Evolutionary conservation across 352 stramenopile genomes (phyloP), one percentile per base, ranked within the genome.

Genomic region (Thalassiosira exigua): DNA sequence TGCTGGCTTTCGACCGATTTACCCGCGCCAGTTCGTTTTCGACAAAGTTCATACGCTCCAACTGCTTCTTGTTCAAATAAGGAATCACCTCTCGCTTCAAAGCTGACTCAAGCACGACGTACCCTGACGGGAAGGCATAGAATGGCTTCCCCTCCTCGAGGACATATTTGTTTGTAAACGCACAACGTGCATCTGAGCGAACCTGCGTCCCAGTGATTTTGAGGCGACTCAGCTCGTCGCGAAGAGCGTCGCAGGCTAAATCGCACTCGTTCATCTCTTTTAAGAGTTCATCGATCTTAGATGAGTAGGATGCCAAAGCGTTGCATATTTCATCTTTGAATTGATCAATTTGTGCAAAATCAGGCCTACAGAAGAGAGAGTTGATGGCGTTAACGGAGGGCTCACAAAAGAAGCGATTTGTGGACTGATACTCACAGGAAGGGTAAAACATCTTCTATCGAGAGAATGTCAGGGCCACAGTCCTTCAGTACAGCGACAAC

Each of bases 271-370:
- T 91, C 85, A 94, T 92, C 75, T 93, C 85, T 53, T 91, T 90
- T 39, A 93, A 72, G 61, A 85, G 92, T 22, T 82, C 50, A 60
- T 92, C 83, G 73, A 94, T 94, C 59, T 92, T 91, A 2, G 80
- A 86, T 29, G 86, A 93, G 68, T 93, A 94, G 7, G 85, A 88
- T 42, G 85, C 86, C 9, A 94, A 77, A 59, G 89, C 85, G 62
- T 87, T 76, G 51, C 86, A 91, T 58, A 94, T 94, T 69, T 94
- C 89, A 70, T 92, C 87, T 67, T 94, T 93, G 54, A 94, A 92
- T 54, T 91, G 76, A 70, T 94, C 87, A 48, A 94, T 94, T 77
- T 91, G 79, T 30, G 87, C 81, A 84, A 93, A 92, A 66, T 93
- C 89, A 30, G 89, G 89, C 22, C 79, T 90, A 60, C 7, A 24